phyloP scores from a whole-genome alignment of 768 basidiomycete genomes.

The Boletellus sp. region DNA sequence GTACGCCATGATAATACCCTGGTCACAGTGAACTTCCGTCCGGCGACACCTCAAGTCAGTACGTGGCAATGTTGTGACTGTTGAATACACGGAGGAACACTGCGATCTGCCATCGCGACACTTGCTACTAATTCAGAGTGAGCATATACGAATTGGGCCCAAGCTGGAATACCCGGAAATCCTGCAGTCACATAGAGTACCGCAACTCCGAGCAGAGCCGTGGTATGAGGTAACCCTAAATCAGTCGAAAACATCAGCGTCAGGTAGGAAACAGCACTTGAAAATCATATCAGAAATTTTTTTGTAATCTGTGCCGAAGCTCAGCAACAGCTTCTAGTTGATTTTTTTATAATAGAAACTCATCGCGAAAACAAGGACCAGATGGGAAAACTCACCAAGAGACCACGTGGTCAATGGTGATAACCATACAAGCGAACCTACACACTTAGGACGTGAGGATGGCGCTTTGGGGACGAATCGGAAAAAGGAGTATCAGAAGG shows the following conservation, averaged over 20 bases:
- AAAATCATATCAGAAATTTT: conserved; percentile 33
- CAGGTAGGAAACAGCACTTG: background rate
- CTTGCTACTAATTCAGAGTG: too few relatives aligned
- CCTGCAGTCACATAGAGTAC: too few relatives aligned
- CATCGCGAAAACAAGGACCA: conserved; percentile 14
- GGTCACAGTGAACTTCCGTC: too few relatives aligned
- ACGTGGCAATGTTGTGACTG: too few relatives aligned
- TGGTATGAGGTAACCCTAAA: background rate
- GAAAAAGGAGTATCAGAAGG: conserved; percentile 49
- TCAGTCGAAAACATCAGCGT: background rate
- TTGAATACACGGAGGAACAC: too few relatives aligned
- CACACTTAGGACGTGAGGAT: background rate
- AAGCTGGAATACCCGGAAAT: too few relatives aligned
- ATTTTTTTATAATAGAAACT: conserved; percentile 40
- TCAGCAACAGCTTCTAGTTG: conserved; percentile 93
- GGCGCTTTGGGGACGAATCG: background rate
- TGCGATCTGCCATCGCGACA: too few relatives aligned
- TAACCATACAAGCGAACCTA: background rate
- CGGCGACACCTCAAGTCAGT: too few relatives aligned
- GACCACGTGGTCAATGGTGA: rapidly evolving
- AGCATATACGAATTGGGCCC: too few relatives aligned
- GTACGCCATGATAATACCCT: too few relatives aligned
- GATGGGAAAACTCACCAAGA: conserved; percentile 7
- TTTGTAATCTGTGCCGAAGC: conserved; percentile 60
- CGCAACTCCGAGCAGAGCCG: too few relatives aligned